Evolutionary conservation across 202 grass and related monocot species (phyloP), one percentile per base, ranked within the genome.

Genomic region (Zoysia matrella): DNA sequence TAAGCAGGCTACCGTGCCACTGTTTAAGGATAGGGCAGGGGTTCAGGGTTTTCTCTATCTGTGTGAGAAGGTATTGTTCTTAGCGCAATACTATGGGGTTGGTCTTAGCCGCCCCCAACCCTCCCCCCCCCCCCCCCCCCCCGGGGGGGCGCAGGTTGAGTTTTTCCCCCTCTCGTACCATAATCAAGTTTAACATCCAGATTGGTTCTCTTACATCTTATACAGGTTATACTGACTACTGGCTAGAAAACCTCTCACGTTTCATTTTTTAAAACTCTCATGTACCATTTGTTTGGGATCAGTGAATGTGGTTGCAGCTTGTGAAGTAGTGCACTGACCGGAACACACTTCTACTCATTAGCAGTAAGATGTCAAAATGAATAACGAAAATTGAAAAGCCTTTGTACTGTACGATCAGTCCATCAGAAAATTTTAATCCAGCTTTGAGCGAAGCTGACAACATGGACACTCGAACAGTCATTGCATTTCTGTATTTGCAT

Each of bases 171-270:
- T 36, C 30, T 36, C 30, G 30, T 36, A 36, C 53, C 53, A 18
- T 76, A 70, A 75, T 70, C 16, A 57, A 65, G 18, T 83, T 60
- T 16, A 56, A 22, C 18, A 48, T 42, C 14, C 43, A 65, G 41
- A 2, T 57, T 54, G 67, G 53, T 82, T 77, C 13, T 62, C 61
- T 77, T 80, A 44, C 6, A 0, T 60, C 43, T 40, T 83, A 56
- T 61, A 39, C 60, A 45, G 52, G 12, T 62, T 61, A 9, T 72
- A 30, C 50, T 36, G 30, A 36, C 7, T 74, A 43, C 42, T 75
- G 6, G 52, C 44, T 42, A 56, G 9, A 30, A 56, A 13, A 7
- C 60, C 2, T 73, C 51, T 11, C 60, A 36, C 30, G 30, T 36
- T 36, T 36, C 30, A 36, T 36, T 36, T 36, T 36, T 36, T 36